A percentile compares a stretch with the other conserved stretches of the same genome.
Conservation (phyloP, 768 basidiomycete genomes). For the Leccinum aurantiacum region DNA sequence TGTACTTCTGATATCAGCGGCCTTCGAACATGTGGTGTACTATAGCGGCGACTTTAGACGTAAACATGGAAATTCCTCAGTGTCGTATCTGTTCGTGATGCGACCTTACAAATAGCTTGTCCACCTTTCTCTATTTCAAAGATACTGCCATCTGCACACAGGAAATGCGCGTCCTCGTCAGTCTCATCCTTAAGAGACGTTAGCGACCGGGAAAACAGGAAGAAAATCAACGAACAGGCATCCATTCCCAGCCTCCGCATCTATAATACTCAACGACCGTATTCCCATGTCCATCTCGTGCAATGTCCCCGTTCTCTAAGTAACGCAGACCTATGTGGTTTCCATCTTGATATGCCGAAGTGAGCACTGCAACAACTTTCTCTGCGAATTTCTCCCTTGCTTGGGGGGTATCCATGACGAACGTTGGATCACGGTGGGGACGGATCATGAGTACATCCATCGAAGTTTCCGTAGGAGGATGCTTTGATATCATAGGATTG, state of each 20-base stretch:
- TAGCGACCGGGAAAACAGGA: constrained; percentile 5
- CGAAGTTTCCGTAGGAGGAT: constrained; percentile 44
- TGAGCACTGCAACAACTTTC: constrained; percentile 55
- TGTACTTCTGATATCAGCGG: not conserved
- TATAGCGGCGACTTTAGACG: constrained; percentile 28
- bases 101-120: constrained; percentile 49
- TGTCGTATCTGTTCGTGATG: constrained; percentile 33
- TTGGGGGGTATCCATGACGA: constrained; percentile 41
- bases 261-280: constrained; percentile 76
- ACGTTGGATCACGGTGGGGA: constrained; percentile 59
- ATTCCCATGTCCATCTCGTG: constrained; percentile 44
- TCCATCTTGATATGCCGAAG: constrained; percentile 77
- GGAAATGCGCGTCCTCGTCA: constrained; percentile 62
- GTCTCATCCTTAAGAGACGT: constrained; percentile 46
- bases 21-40: constrained; percentile 1
- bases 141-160: constrained; percentile 82
- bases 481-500: constrained; percentile 54
- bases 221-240: constrained; percentile 54
- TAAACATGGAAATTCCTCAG: constrained; percentile 46
- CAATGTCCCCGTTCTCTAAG: constrained; percentile 41
- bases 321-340: constrained; percentile 66
- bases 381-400: constrained; percentile 50
- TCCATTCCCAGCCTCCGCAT: constrained; percentile 84
- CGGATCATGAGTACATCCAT: constrained; percentile 79
- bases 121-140: constrained; percentile 62